Evolutionary conservation across 2,329 filamentous ascomycete species (phyloP).

Genomic region (Fusarium tupiense): DNA sequence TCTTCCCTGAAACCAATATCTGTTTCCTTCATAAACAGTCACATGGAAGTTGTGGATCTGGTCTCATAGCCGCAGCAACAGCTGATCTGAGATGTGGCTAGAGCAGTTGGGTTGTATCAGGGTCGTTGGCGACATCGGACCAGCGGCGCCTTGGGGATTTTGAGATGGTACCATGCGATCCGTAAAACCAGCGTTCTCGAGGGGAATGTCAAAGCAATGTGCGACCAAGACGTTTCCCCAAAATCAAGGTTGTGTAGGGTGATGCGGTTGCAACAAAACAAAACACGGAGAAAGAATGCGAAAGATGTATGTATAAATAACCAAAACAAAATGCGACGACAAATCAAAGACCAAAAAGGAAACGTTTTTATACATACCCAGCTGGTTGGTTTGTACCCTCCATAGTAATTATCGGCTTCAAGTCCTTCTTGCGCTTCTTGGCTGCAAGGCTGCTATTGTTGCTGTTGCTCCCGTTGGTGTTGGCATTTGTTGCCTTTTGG

Average conservation of each 20-base stretch:
- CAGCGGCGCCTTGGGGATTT: not conserved
- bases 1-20: slow-evolving; percentile 19
- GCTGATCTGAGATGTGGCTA: not conserved
- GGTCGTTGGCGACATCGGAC: slow-evolving; percentile 1
- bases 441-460: slow-evolving; percentile 43
- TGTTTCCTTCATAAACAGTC: not conserved
- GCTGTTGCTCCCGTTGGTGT: slow-evolving; percentile 44
- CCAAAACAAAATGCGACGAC: not conserved
- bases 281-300: not conserved
- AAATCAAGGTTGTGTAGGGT: not conserved
- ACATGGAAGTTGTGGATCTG: not conserved
- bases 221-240: not conserved
- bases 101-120: slow-evolving; percentile 3
- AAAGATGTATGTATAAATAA: not conserved
- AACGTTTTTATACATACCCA: slow-evolving; percentile 49
- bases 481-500: slow-evolving; percentile 44
- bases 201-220: not conserved
- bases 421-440: slow-evolving; percentile 81
- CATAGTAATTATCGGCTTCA: slow-evolving; percentile 81
- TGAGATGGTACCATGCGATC: not conserved
- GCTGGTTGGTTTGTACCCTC: slow-evolving; percentile 57
- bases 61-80: not conserved
- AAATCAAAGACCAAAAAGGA: slow-evolving; percentile 2
- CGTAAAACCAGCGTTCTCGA: not conserved
- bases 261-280: not conserved